Evolutionary conservation across 2,329 filamentous ascomycete genomes (phyloP).

Genomic region (Tolypocladium tundrense): DNA sequence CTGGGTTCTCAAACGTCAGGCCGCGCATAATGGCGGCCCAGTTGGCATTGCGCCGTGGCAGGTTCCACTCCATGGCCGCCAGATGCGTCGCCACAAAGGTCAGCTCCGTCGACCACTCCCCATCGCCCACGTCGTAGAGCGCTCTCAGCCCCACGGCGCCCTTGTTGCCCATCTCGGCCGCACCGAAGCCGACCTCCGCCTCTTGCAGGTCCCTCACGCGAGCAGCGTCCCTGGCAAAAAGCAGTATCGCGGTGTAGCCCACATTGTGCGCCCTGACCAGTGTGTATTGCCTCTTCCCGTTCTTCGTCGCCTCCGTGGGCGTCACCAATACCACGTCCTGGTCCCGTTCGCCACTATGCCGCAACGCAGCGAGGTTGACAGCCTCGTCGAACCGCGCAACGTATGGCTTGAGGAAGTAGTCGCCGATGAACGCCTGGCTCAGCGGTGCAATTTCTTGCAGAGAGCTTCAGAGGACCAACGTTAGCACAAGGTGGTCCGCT

Average conservation of each 20-base stretch:
- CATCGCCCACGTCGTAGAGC: conserved; percentile 34
- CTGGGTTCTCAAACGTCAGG: conserved; percentile 60
- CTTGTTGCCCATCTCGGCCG: conserved; percentile 90
- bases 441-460: conserved; percentile 88
- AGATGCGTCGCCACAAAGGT: conserved; percentile 86
- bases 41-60: conserved; percentile 69
- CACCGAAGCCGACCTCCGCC: conserved; percentile 76
- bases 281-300: conserved; percentile 44
- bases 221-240: conserved; percentile 61
- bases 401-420: conserved; percentile 67
- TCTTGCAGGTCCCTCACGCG: conserved; percentile 57
- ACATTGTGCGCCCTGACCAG: conserved; percentile 63
- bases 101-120: conserved; percentile 44
- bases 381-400: conserved; percentile 61
- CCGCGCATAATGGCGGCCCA: conserved; percentile 77
- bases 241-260: conserved; percentile 82
- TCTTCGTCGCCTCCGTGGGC: conserved; percentile 5
- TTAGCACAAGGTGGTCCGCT: not conserved
- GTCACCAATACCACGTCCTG: conserved; percentile 7
- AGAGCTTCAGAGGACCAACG: conserved; percentile 38
- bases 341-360: conserved; percentile 13
- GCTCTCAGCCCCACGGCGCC: conserved; percentile 76
- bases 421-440: conserved; percentile 74
- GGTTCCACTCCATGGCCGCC: conserved; percentile 74
- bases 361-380: conserved; percentile 55